Conservation (phyloP, 257 asterid genomes). For the Lycium ferocissimum region DNA sequence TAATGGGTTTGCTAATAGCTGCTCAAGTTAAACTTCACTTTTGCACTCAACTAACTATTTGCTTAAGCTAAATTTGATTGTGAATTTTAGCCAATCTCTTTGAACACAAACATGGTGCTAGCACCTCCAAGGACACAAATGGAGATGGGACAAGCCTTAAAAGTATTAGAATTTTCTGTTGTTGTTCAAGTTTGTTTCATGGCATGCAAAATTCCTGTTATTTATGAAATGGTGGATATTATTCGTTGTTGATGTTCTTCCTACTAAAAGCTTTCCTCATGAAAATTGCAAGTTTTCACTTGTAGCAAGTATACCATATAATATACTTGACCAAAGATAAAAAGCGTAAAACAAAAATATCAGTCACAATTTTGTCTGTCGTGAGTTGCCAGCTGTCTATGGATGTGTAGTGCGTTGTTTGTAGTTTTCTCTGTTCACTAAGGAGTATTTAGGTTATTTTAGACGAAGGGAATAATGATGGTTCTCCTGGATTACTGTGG, state of each 20-base stretch:
- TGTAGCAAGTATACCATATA: not conserved
- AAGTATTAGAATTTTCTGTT: conserved; percentile 92
- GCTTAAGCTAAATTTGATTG: not conserved
- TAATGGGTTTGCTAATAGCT: not conserved
- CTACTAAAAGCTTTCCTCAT: not conserved
- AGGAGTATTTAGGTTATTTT: not conserved
- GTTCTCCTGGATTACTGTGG: not conserved
- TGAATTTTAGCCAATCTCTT: conserved; percentile 53
- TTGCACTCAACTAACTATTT: not conserved
- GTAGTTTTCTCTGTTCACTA: not conserved
- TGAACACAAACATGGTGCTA: conserved; percentile 70
- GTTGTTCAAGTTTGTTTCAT: conserved; percentile 55
- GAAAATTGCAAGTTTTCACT: not conserved
- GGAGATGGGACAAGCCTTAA: conserved; percentile 91
- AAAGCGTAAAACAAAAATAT: not conserved
- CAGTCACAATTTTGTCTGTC: not conserved
- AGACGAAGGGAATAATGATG: not conserved
- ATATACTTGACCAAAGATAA: not conserved
- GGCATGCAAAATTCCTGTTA: not conserved
- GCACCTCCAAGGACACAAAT: conserved; percentile 62
- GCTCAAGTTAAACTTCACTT: too few relatives aligned
- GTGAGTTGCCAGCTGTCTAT: not conserved
- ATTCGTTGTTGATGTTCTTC: not conserved
- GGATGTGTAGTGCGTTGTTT: not conserved
- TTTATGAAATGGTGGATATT: not conserved